A percentile compares a stretch with the other conserved stretches of the same genome.
These are phyloP conservation scores for Termitomyces sp. DNA, from an alignment of 768 basidiomycete genomes.

Conservation along the genomic window DNA sequence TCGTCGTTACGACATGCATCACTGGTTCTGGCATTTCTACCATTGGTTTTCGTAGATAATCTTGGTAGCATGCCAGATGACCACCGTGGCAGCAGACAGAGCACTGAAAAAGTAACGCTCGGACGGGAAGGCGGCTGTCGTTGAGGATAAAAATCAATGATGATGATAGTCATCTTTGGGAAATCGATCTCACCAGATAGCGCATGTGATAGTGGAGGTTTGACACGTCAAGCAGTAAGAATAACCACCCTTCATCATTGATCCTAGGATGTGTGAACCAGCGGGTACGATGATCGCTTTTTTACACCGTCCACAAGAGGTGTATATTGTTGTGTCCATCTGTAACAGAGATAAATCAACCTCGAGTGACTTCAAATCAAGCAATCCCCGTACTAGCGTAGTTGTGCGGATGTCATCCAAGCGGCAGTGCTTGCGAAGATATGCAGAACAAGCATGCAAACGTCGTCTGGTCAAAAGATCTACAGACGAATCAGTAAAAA, in stretches of 20 bases:
- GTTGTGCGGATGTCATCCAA: conserved; percentile 43
- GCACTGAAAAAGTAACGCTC: conserved; percentile 65
- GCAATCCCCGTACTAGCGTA: conserved; percentile 41
- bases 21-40: conserved; percentile 32
- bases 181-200: conserved; percentile 58
- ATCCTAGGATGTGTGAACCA: conserved; percentile 21
- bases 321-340: conserved; percentile 70
- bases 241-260: conserved; percentile 34
- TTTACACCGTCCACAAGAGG: conserved; percentile 61
- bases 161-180: neutral
- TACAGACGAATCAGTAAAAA: conserved; percentile 18
- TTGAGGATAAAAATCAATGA: neutral
- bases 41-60: conserved; percentile 55
- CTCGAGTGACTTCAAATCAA: neutral
- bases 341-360: conserved; percentile 18
- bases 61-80: conserved; percentile 71
- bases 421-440: conserved; percentile 61
- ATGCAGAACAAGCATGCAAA: conserved; percentile 63
- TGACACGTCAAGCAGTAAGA: conserved; percentile 57
- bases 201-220: conserved; percentile 40
- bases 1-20: conserved; percentile 7
- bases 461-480: conserved; percentile 60
- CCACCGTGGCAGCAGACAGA: conserved; percentile 76
- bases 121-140: conserved; percentile 70
- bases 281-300: conserved; percentile 49